These are phyloP conservation scores for Aspergillus felis DNA, from an alignment of 2,329 filamentous ascomycete genomes.

Conservation along the genomic window DNA sequence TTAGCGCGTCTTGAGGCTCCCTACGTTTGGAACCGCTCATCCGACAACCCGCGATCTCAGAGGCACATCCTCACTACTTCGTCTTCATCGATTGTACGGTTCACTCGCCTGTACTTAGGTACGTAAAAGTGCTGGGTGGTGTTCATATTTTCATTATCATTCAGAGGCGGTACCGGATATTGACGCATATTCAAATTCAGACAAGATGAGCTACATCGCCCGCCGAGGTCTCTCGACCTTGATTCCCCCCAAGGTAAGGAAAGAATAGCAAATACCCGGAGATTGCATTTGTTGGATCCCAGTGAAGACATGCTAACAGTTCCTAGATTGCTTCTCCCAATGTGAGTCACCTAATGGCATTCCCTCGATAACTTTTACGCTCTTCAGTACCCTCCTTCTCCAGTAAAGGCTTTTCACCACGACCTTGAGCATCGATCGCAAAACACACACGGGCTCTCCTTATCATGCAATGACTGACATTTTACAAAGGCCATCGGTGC, in stretches of 20 bases:
- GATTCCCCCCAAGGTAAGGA: conserved; percentile 92
- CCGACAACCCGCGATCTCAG: conserved; percentile 35
- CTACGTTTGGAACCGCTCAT: conserved; percentile 25
- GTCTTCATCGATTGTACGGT: conserved; percentile 30
- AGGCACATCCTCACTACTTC: conserved; percentile 31
- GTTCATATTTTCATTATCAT: conserved; percentile 8
- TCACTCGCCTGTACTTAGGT: conserved; percentile 34
- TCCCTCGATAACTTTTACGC: conserved; percentile 7
- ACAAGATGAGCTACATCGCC: conserved; percentile 87
- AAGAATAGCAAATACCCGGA: conserved; percentile 7
- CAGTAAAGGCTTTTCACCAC: conserved; percentile 23
- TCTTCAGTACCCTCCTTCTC: conserved; percentile 12
- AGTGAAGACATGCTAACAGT: conserved; percentile 36
- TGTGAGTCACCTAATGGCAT: conserved; percentile 25
- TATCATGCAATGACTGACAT: conserved; percentile 31
- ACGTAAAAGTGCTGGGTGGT: conserved; percentile 10
- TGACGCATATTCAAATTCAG: conserved; percentile 25
- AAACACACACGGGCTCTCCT: conserved; percentile 6
- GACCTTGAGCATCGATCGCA: conserved; percentile 5
- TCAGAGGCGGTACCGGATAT: conserved; percentile 13
- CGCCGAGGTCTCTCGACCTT: conserved; percentile 94
- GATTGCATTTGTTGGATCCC: conserved; percentile 9
- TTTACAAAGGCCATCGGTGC: conserved; percentile 76
- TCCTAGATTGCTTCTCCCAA: conserved; percentile 37
- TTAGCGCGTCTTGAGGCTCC: conserved; percentile 32